These are phyloP conservation scores for Laguncularia racemosa DNA, from an alignment of 345 rosid species.

Conservation along the genomic window DNA sequence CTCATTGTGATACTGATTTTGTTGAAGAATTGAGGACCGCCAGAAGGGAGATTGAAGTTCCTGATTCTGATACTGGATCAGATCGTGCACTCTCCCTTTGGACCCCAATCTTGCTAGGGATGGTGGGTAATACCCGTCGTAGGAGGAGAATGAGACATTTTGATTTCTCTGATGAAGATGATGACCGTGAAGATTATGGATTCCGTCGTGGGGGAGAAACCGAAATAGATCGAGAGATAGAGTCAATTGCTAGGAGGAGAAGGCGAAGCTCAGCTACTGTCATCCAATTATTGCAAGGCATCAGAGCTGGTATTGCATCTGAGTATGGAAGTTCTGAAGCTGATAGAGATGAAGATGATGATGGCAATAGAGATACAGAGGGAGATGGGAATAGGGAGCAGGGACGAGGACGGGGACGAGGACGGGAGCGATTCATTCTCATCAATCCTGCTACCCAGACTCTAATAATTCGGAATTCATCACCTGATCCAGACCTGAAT, in stretches of 20 bases:
- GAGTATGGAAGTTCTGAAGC: slow-evolving; percentile 33
- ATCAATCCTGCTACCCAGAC: slow-evolving; percentile 60
- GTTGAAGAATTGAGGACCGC: slow-evolving; percentile 36
- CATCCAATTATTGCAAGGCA: slow-evolving; percentile 69
- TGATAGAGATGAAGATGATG: slow-evolving; percentile 5
- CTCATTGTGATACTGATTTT: slow-evolving; percentile 59
- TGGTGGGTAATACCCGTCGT: slow-evolving; percentile 62
- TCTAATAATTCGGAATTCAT: slow-evolving; percentile 47
- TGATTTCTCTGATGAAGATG: slow-evolving; percentile 45
- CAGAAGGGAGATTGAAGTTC: slow-evolving; percentile 19
- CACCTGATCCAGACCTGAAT: slow-evolving; percentile 34
- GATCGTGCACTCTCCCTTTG: slow-evolving; percentile 73
- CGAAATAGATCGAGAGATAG: slow-evolving; percentile 59
- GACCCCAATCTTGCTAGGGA: slow-evolving; percentile 81
- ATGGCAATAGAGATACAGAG: slow-evolving; percentile 23
- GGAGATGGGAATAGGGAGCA: slow-evolving; percentile 25
- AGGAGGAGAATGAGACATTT: slow-evolving; percentile 48
- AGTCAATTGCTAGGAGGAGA: slow-evolving; percentile 50
- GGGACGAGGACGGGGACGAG: slow-evolving; percentile 36
- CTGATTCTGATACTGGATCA: slow-evolving; percentile 60
- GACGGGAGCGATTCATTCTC: slow-evolving; percentile 37
- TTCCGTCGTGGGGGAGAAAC: slow-evolving; percentile 36
- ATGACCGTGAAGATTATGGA: slow-evolving; percentile 30
- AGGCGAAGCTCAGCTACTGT: slow-evolving; percentile 67
- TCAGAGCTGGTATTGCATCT: slow-evolving; percentile 62